Conservation (phyloP, 2,329 filamentous ascomycete species). For the Penicillium sp. region DNA sequence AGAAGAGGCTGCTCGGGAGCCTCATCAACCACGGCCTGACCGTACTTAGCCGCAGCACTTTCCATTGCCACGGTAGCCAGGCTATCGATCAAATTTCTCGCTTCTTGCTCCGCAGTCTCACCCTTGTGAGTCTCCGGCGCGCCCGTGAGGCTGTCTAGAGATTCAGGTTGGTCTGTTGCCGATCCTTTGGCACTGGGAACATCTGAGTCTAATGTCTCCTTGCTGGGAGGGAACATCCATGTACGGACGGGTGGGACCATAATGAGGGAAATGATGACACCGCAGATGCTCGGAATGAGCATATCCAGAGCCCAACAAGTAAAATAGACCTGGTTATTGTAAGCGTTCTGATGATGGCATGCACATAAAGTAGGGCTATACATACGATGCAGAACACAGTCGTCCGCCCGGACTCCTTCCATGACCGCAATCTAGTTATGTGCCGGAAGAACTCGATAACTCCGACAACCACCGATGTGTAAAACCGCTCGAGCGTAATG, state of each 20-base stretch:
- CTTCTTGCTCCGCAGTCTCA: slow-evolving; percentile 80
- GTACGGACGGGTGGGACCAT: slow-evolving; percentile 62
- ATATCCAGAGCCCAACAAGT: slow-evolving; percentile 71
- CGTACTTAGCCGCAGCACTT: slow-evolving; percentile 74
- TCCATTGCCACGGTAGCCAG: slow-evolving; percentile 71
- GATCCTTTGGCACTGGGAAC: slow-evolving; percentile 60
- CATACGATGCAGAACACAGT: slow-evolving; percentile 60
- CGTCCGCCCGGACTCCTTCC: slow-evolving; percentile 71
- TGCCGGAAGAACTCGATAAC: slow-evolving; percentile 69
- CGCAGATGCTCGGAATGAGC: slow-evolving; percentile 61
- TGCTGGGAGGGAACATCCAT: slow-evolving; percentile 70
- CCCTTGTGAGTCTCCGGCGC: slow-evolving; percentile 79
- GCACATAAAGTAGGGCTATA: not conserved
- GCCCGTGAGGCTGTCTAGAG: slow-evolving; percentile 74
- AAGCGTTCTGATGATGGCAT: not conserved
- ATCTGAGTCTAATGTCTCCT: slow-evolving; percentile 56
- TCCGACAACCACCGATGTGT: slow-evolving; percentile 73
- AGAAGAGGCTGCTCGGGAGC: slow-evolving; percentile 40
- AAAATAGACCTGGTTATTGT: slow-evolving; percentile 49
- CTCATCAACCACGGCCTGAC: slow-evolving; percentile 59
- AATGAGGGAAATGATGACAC: slow-evolving; percentile 65
- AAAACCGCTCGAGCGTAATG: slow-evolving; percentile 73
- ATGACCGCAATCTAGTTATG: slow-evolving; percentile 72
- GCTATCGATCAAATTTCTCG: slow-evolving; percentile 74
- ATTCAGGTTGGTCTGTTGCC: slow-evolving; percentile 68